phyloP scores from a whole-genome alignment of 192 early-diverging fungal species.

The Backusella tuberculispora region DNA sequence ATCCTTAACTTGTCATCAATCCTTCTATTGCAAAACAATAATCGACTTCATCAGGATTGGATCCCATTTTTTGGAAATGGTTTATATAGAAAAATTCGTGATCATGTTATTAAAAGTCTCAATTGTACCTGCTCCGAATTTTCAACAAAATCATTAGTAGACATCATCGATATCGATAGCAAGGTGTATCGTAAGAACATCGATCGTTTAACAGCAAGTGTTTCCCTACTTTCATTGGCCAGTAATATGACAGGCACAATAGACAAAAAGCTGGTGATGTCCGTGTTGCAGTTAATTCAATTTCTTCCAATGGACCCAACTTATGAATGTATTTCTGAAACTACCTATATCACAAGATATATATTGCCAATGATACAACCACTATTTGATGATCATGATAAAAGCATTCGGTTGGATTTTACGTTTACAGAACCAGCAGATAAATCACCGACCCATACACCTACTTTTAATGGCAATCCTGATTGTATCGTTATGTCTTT shows the following conservation, averaged over 20 bases:
- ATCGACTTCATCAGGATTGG: too few species aligned
- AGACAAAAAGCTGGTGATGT: not conserved
- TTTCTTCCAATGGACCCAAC: slow-evolving; percentile 1
- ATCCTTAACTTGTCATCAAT: too few species aligned
- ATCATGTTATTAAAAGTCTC: too few species aligned
- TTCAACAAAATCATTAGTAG: too few species aligned
- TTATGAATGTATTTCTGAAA: not conserved
- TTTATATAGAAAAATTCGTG: too few species aligned
- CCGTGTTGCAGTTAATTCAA: not conserved
- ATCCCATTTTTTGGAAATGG: too few species aligned
- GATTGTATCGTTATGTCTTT: slow-evolving; percentile 11
- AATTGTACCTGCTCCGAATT: too few species aligned
- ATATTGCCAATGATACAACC: slow-evolving; percentile 5
- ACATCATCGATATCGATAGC: too few species aligned
- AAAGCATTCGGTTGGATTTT: not conserved
- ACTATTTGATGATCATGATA: not conserved
- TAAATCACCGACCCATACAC: not conserved
- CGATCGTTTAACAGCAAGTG: too few species aligned
- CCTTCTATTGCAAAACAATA: too few species aligned
- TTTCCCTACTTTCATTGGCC: too few species aligned
- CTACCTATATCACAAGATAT: not conserved
- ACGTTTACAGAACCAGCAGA: not conserved
- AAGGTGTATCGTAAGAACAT: too few species aligned
- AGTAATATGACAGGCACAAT: not conserved
- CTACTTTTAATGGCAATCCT: not conserved